phyloP scores from a whole-genome alignment of 345 rosid species.

The Camelina laxa region DNA sequence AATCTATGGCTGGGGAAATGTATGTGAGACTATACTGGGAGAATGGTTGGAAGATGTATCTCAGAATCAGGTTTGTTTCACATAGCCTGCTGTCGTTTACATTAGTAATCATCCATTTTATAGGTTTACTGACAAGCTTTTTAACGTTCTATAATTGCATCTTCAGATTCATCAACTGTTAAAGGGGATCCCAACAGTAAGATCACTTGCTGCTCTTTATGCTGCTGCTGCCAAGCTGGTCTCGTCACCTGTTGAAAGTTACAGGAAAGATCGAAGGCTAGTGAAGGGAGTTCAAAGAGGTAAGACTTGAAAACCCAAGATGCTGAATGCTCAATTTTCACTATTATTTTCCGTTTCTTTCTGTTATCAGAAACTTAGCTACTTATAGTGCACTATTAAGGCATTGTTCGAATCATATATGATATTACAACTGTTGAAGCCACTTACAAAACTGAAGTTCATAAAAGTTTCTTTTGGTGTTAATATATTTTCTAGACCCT shows the following conservation, averaged over 20 bases:
- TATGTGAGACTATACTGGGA: conserved; percentile 81
- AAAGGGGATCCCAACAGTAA: conserved; percentile 76
- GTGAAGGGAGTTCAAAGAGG: conserved; percentile 97
- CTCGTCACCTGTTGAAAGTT: conserved; percentile 85
- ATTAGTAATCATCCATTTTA: conserved; percentile 21
- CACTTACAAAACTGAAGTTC: conserved; percentile 28
- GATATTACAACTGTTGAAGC: conserved; percentile 11
- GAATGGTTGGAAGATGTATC: conserved; percentile 97
- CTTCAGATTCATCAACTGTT: conserved; percentile 71
- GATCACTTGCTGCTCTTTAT: conserved; percentile 79
- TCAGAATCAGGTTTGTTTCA: conserved; percentile 77
- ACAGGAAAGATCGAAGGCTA: conserved; percentile 80
- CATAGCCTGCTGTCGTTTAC: conserved; percentile 16
- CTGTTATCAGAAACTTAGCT: conserved; percentile 13
- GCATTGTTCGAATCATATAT: neutral
- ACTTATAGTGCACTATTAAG: conserved; percentile 16
- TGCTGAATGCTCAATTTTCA: conserved; percentile 19
- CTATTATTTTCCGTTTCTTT: neutral
- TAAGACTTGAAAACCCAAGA: conserved; percentile 41
- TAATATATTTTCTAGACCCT: neutral
- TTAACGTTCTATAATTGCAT: conserved; percentile 18
- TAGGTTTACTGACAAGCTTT: conserved; percentile 28
- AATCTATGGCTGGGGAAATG: conserved; percentile 82
- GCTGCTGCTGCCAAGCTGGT: conserved; percentile 81
- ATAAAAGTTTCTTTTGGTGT: neutral